phyloP scores from a whole-genome alignment of 305 asterid genomes.

The Fraxinus floribunda region DNA sequence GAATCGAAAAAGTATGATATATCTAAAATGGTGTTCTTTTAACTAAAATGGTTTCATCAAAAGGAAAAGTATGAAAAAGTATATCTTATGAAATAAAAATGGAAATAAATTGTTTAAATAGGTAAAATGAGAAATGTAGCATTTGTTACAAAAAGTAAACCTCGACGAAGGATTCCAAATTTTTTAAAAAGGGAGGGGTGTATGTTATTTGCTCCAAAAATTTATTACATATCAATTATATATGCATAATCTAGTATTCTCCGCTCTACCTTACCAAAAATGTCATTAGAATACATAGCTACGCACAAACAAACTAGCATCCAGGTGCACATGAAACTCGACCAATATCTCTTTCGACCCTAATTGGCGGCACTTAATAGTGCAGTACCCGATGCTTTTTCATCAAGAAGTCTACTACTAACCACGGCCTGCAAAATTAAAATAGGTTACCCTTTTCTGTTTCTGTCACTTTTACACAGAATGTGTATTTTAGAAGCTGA shows the following conservation, averaged over 20 bases:
- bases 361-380: conserved; percentile 50
- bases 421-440: conserved; percentile 45
- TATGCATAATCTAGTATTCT: neutral
- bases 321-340: neutral
- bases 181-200: neutral
- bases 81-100: neutral
- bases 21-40: neutral
- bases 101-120: neutral
- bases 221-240: neutral
- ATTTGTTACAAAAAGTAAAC: neutral
- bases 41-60: neutral
- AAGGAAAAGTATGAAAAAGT: neutral
- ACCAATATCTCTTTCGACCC: conserved; percentile 1
- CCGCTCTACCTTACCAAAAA: neutral
- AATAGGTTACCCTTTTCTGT: neutral
- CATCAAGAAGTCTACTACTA: conserved; percentile 46
- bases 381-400: conserved; percentile 43
- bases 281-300: neutral
- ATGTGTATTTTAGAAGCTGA: neutral
- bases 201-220: neutral
- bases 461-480: neutral
- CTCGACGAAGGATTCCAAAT: neutral
- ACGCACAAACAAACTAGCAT: neutral
- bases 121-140: neutral
- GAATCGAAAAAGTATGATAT: no score